These are phyloP conservation scores for Ogataea angusta DNA, from an alignment of 805 yeast species.

Conservation along the genomic window DNA sequence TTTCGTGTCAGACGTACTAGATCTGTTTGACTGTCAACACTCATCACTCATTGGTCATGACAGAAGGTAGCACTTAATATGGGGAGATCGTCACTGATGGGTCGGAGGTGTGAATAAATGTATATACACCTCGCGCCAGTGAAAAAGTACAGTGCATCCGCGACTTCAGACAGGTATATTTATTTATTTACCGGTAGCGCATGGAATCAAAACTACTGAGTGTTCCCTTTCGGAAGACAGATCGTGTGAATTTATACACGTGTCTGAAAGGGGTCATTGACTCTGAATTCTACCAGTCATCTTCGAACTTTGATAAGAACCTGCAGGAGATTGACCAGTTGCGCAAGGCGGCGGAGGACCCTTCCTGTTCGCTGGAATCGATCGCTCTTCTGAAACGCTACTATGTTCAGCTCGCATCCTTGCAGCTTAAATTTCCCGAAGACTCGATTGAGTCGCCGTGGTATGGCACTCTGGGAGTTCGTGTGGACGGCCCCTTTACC, in stretches of 20 bases:
- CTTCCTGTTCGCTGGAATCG: conserved; percentile 33
- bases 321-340: conserved; percentile 40
- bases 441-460: conserved; percentile 64
- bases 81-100: too few species aligned
- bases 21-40: too few species aligned
- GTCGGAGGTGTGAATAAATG: too few species aligned
- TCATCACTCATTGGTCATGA: too few species aligned
- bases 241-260: conserved; percentile 33
- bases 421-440: conserved; percentile 59
- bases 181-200: conserved; percentile 2
- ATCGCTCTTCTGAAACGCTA: conserved; percentile 43
- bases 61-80: too few species aligned
- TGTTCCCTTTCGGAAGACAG: conserved; percentile 39
- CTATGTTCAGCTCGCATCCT: conserved; percentile 40
- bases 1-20: too few species aligned
- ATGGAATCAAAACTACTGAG: conserved; percentile 34
- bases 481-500: conserved; percentile 46
- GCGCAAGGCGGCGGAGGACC: conserved; percentile 40
- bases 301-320: conserved; percentile 28
- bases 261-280: conserved; percentile 36
- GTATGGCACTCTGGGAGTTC: conserved; percentile 65
- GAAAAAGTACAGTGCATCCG: too few species aligned
- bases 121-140: too few species aligned
- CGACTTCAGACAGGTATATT: neutral
- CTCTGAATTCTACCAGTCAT: conserved; percentile 37